Conservation (phyloP, 768 basidiomycete genomes). For the Tephrocybe sp. region DNA sequence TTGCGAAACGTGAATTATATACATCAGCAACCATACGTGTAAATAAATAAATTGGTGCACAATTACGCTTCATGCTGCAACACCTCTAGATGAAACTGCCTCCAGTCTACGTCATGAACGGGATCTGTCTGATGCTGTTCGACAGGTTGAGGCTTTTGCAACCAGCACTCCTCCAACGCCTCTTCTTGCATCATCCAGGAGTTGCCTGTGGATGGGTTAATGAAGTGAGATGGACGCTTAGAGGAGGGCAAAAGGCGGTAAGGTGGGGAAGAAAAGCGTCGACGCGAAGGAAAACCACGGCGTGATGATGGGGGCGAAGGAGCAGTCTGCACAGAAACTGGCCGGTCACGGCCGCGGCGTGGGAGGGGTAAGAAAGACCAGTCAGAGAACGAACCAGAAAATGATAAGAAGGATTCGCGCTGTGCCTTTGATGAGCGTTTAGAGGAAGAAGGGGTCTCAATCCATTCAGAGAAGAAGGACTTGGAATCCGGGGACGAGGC, state of each 20-base stretch:
- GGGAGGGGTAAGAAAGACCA: conserved; percentile 20
- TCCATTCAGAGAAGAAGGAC: conserved; percentile 42
- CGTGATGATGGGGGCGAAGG: conserved; percentile 27
- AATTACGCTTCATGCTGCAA: conserved; percentile 24
- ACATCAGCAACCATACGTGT: background rate
- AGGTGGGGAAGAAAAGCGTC: background rate
- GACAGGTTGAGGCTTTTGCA: conserved; percentile 16
- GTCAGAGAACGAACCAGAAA: conserved; percentile 32
- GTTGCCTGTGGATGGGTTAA: background rate
- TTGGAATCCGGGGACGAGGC: conserved; percentile 36
- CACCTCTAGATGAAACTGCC: conserved; percentile 52
- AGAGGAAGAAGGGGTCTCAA: conserved; percentile 25
- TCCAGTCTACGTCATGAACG: conserved; percentile 46
- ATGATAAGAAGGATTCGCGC: conserved; percentile 40
- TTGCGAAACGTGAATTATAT: too few species aligned
- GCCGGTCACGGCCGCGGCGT: conserved; percentile 23
- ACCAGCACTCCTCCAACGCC: conserved; percentile 30
- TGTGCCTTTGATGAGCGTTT: conserved; percentile 16
- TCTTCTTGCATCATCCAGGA: conserved; percentile 1
- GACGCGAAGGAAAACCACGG: conserved; percentile 20
- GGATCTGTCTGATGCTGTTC: conserved; percentile 36
- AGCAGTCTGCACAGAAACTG: conserved; percentile 29
- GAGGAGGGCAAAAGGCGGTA: too few species aligned
- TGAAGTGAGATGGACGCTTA: too few species aligned
- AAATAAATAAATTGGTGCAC: background rate